Evolutionary conservation across 176 grass and related monocot genomes (phyloP).

Genomic region (Carex pumila): DNA sequence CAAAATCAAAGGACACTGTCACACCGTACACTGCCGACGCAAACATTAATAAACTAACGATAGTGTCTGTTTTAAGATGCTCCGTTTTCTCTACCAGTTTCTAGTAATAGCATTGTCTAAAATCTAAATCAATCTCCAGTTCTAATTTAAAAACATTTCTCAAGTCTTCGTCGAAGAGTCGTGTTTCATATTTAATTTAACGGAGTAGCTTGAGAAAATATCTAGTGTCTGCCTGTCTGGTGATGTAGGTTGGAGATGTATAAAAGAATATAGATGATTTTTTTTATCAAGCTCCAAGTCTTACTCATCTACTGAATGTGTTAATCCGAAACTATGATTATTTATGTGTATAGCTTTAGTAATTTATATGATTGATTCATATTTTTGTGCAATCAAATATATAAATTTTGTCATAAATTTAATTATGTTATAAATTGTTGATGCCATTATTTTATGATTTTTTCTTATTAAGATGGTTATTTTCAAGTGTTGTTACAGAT

Average conservation of each 20-base stretch:
- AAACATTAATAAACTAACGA: background rate
- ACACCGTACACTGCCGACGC: background rate
- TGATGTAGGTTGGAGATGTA: background rate
- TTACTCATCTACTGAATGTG: background rate
- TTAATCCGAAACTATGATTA: background rate
- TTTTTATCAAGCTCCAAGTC: background rate
- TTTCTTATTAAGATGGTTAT: too few relatives aligned
- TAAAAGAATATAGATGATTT: background rate
- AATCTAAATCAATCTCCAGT: background rate
- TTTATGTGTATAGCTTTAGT: too few relatives aligned
- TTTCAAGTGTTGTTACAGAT: background rate
- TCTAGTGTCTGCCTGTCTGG: background rate
- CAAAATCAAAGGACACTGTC: background rate
- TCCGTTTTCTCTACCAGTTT: background rate
- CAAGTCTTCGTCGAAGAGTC: too few relatives aligned
- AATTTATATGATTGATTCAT: too few relatives aligned
- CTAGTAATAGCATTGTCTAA: background rate
- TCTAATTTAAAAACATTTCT: background rate
- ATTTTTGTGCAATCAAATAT: too few relatives aligned
- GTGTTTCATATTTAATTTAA: background rate
- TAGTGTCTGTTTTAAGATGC: background rate
- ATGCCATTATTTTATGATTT: too few relatives aligned
- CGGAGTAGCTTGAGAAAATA: background rate
- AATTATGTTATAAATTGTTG: too few relatives aligned
- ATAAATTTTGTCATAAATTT: too few relatives aligned